Base-by-base conservation (phyloP, 2,329 filamentous ascomycete species). In the Dissoconium aciculare region DNA sequence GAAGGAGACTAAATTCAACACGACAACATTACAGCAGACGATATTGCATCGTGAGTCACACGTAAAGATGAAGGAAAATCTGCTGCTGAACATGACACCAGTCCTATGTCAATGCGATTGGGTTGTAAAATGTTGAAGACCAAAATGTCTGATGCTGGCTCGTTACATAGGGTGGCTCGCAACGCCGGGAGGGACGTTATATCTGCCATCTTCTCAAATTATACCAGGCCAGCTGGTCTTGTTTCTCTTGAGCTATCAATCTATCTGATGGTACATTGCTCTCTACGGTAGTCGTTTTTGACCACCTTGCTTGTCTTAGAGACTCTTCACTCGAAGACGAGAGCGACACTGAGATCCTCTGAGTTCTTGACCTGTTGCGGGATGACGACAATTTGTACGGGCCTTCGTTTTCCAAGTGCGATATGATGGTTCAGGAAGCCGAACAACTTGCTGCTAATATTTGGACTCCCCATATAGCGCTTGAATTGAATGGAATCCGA, bases 371-470 rank as follows among this genome's bases (percentile, higher is more conserved):
- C n/a, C 19, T 8, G n/a, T 23, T 23, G 19, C 19, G 19, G 19
- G n/a, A n/a, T 8, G 19, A n/a, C 19, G 8, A n/a, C 19, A n/a
- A 23, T n/a, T 8, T 23, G 19, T 23, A 23, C n/a, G 8, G 19
- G 19, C 19, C 8, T 23, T 23, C n/a, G 19, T 23, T n/a, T 23
- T n/a, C 19, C n/a, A 23, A 23, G 19, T 23, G 19, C n/a, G n/a
- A n/a, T n/a, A n/a, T n/a, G n/a, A n/a, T n/a, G n/a, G n/a, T n/a
- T n/a, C n/a, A n/a, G n/a, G n/a, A n/a, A n/a, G n/a, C n/a, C n/a
- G n/a, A n/a, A n/a, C n/a, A n/a, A n/a, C n/a, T n/a, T n/a, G n/a
- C n/a, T n/a, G n/a, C n/a, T n/a, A n/a, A n/a, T n/a, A n/a, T n/a
- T n/a, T n/a, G n/a, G n/a, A n/a, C n/a, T n/a, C n/a, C n/a, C n/a